Evolutionary conservation across 371 early-diverging fungal genomes (phyloP), one percentile per base, ranked within the genome.

Genomic region (Saksenaea oblongispora): DNA sequence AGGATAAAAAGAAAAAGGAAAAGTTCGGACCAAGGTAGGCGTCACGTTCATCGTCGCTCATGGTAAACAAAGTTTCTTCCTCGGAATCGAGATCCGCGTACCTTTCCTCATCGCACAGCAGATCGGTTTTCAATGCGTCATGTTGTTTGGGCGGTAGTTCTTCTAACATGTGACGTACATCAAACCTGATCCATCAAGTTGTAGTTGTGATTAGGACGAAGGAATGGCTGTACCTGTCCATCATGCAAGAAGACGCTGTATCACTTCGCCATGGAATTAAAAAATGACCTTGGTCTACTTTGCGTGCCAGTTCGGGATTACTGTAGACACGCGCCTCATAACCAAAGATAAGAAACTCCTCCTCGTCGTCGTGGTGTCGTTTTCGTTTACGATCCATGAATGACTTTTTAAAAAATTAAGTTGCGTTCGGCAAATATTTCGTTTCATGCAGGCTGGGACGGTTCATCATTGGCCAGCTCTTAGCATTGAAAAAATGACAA

Each of bases 21-120:
- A 2, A 18, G 9, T 18, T 37, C 61, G 28, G 54, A 67, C 66
- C 68, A 26, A 72, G 41, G 28, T 62, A 62, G 27, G 53, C 41
- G 18, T 64, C 66, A n/a, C 68, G 41, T 41, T 72, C 69, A 34
- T 62, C 61, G 34, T 68, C 65, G 51, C 70, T 66, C 68, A 65
- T 63, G 11, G 47, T 24, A 28, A 63, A 67, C 27, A 63, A 36
- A 8, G 31, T 18, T 36, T 65, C 73, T 55, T 72, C 73, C 28
- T 67, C 73, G 3, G 68, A 68, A 55, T 63, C 63, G 22, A 72
- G 57, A 58, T 72, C 73, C 8, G 47, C 64, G 34, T 65, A 72
- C 37, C 73, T 58, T 54, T 68, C 68, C n/a, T 54, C 28, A 62
- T 67, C 67, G 14, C 53, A 62, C 1, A 31, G 26, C 13, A 15